Base-by-base conservation (phyloP, 176 grass and related monocot species). In the Poa annua region DNA sequence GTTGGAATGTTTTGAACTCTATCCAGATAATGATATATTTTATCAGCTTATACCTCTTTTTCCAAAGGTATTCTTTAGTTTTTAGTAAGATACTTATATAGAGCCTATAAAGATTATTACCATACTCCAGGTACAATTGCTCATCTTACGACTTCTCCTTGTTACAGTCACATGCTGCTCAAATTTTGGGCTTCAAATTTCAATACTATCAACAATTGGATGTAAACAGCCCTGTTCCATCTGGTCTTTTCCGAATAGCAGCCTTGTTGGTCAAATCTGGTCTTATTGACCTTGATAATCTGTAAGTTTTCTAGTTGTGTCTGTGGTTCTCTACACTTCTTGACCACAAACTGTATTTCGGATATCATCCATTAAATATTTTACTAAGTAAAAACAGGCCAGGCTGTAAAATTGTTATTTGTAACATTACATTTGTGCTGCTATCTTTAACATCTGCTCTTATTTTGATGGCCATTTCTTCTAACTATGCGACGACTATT, bases 131-230 rank as follows among this genome's bases (percentile, higher is more conserved):
- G 19, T 59, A 64, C 15, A 68, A 59, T 80, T 65, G 39, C 20
- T 14, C 56, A 83, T 79, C 74, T 90, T 68, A 80, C 5, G 36
- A 51, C 21, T 69, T 88, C 65, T 57, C 24, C 76, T 75, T 89
- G 49, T 86, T 78, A 68, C 89, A 99, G 97, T 99, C 97, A 49
- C 91, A 99, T 80, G 97, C 91, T 72, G 89, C 97, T 72, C 91
- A 99, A 90, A 89, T 99, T 92, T 89, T 99, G 91, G 97, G 97
- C 16, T 99, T 96, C 89, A 99, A 99, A 85, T 96, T 99, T 66
- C 91, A 99, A 79, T 96, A 94, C 80, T 99, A 99, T 86, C 97
- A 99, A 89, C 89, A 91, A 19, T 79, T 96, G 87, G 93, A 99
- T 83, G 91, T 96, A 48, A 92, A 88, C 66, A 78, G 36, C 79